Base-by-base conservation (phyloP, 2,329 filamentous ascomycete genomes). In the Phoma herbarum region DNA sequence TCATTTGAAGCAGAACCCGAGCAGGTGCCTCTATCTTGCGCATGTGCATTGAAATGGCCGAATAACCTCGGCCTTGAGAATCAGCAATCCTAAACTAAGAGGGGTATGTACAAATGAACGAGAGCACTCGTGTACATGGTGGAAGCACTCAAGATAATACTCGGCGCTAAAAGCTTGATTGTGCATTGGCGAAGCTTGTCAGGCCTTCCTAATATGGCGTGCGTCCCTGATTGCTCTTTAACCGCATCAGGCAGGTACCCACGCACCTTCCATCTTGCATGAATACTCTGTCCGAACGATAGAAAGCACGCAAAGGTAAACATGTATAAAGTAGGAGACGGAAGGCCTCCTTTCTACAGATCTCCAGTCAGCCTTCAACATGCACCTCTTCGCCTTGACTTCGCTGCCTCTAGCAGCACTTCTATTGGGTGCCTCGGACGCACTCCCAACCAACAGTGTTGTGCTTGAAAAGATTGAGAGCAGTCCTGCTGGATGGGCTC, bases 381-480 rank as follows among this genome's bases (percentile, higher is more conserved):
- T 53, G 51, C 43, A 42, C 8, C 33, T 53, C 39, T 37, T 56
- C 35, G 18, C 35, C 8, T 18, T 22, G 33, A 26, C 7, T 20
- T 63, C 43, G 35, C 33, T 49, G 12, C 29, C 52, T 44, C 16
- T 54, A 6, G 39, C 47, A 26, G 26, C 35, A 18, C n/a, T 39
- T n/a, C 43, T 65, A n/a, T 18, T 56, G 41, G 29, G 37, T 18
- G 33, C 16, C 31, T 53, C 29, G 11, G 22, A 39, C 41, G 62
- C 64, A 51, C 57, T 50, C n/a, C 64, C 64, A n/a, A 62, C 64
- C 9, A 61, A 53, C 52, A 58, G 52, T 48, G 46, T 62, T 22
- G 39, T 67, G 8, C 44, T 62, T n/a, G 65, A 66, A 48, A 63
- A 63, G 46, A 43, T 68, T 8, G 50, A 61, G 16, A 43, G 49